Conservation (phyloP, 768 basidiomycete species). For the Artomyces pyxidatus region DNA sequence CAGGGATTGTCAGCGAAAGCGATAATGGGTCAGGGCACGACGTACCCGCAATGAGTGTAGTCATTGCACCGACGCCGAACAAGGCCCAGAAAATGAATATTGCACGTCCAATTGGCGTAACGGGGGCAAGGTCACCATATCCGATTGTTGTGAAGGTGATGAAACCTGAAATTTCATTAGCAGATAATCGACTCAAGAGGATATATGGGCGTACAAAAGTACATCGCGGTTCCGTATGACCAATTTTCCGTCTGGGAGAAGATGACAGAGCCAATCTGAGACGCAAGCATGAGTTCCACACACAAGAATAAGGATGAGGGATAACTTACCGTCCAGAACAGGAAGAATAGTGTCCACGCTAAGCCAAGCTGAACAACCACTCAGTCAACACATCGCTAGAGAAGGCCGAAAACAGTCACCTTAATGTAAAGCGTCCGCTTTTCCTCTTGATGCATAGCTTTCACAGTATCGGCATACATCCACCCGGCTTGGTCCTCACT, state of each 20-base stretch:
- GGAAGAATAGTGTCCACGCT: slow-evolving; percentile 52
- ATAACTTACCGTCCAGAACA: slow-evolving; percentile 66
- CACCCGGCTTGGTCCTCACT: slow-evolving; percentile 1
- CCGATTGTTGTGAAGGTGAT: slow-evolving; percentile 70
- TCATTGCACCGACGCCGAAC: slow-evolving; percentile 69
- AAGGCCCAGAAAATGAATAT: slow-evolving; percentile 77
- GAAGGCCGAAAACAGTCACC: slow-evolving; percentile 21
- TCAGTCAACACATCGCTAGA: not conserved
- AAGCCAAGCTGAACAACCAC: slow-evolving; percentile 29
- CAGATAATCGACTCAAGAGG: not conserved
- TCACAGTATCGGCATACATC: slow-evolving; percentile 15
- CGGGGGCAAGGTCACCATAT: slow-evolving; percentile 59
- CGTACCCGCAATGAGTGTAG: slow-evolving; percentile 63
- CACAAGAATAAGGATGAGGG: not conserved
- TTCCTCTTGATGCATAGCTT: slow-evolving; percentile 29
- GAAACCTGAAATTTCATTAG: slow-evolving; percentile 39
- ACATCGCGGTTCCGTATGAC: slow-evolving; percentile 53
- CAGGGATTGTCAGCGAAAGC: not conserved
- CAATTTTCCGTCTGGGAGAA: slow-evolving; percentile 66
- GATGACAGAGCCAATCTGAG: slow-evolving; percentile 57
- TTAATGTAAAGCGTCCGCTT: slow-evolving; percentile 49
- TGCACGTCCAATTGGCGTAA: slow-evolving; percentile 60
- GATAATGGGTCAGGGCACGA: not conserved
- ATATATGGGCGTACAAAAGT: slow-evolving; percentile 50
- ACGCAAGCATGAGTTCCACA: not conserved